Conservation (phyloP, 352 stramenopile genomes). For the Phytophthora melonis region DNA sequence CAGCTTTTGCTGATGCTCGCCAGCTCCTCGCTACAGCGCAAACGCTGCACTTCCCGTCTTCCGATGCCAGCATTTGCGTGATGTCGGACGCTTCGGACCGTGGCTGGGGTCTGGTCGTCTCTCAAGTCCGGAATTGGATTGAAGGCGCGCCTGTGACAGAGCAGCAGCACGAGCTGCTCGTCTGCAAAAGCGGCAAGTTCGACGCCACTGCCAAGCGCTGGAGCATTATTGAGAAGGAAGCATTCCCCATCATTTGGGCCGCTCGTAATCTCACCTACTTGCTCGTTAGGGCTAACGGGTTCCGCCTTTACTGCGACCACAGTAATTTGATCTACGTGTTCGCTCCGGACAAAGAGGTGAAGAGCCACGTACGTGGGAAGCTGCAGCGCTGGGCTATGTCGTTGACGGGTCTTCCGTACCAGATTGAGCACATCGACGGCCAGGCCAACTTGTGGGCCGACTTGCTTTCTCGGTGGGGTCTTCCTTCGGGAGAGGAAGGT, state of each 20-base stretch:
- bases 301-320: constrained; percentile 35
- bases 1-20: not conserved
- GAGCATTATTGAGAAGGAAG: constrained; percentile 31
- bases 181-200: constrained; percentile 22
- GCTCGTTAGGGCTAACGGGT: constrained; percentile 7
- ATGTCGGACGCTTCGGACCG: constrained; percentile 1
- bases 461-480: constrained; percentile 4
- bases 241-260: constrained; percentile 21
- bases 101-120: not conserved
- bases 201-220: constrained; percentile 3
- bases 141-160: not conserved
- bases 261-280: constrained; percentile 21
- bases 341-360: constrained; percentile 11
- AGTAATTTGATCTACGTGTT: constrained; percentile 39
- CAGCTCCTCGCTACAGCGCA: constrained; percentile 1
- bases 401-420: constrained; percentile 10
- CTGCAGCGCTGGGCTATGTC: constrained; percentile 26
- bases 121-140: not conserved
- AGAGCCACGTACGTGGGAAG: constrained; percentile 25
- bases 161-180: constrained; percentile 13
- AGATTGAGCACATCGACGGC: constrained; percentile 24
- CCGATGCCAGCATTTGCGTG: no score
- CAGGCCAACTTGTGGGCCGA: constrained; percentile 8
- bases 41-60: not conserved
- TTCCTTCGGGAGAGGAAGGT: not conserved